phyloP scores from a whole-genome alignment of 352 stramenopile species.

The Plasmopara muralis region DNA sequence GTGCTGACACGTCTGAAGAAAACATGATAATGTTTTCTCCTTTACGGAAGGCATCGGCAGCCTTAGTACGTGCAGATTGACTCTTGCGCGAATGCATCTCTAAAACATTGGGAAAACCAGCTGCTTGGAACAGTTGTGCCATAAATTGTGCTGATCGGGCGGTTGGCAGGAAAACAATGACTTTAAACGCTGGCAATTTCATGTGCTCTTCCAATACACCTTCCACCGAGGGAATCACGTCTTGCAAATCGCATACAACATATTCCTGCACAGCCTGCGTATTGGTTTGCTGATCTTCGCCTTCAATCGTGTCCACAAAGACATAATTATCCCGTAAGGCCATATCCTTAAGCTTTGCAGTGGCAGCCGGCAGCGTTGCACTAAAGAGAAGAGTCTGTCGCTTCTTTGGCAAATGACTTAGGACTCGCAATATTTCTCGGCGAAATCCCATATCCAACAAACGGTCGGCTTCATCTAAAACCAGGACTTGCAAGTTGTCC shows the following conservation, averaged over 20 bases:
- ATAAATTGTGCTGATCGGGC: slow-evolving; percentile 86
- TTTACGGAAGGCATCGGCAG: slow-evolving; percentile 84
- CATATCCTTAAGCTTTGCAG: slow-evolving; percentile 83
- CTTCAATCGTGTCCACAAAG: slow-evolving; percentile 90
- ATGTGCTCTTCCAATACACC: slow-evolving; percentile 76
- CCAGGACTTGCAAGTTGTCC: slow-evolving; percentile 44
- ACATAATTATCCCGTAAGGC: slow-evolving; percentile 80
- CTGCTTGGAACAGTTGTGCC: slow-evolving; percentile 81
- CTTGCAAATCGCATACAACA: slow-evolving; percentile 57
- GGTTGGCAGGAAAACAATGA: slow-evolving; percentile 93
- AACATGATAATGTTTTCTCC: slow-evolving; percentile 88
- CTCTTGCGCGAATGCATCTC: slow-evolving; percentile 96
- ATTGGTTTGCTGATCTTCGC: slow-evolving; percentile 88
- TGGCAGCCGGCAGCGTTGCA: slow-evolving; percentile 86
- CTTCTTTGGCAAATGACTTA: slow-evolving; percentile 40
- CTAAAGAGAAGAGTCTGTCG: slow-evolving; percentile 95
- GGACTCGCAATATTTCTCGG: slow-evolving; percentile 88
- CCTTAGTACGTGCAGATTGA: slow-evolving; percentile 85
- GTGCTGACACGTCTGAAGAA: slow-evolving; percentile 91
- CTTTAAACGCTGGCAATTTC: slow-evolving; percentile 81
- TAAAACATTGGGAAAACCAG: slow-evolving; percentile 70
- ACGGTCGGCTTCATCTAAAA: slow-evolving; percentile 95
- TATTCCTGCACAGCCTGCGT: slow-evolving; percentile 81
- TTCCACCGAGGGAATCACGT: slow-evolving; percentile 71
- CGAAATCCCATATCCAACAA: slow-evolving; percentile 95